phyloP scores from a whole-genome alignment of 139 green algal species.

The Raphidocelis subcapitata region DNA sequence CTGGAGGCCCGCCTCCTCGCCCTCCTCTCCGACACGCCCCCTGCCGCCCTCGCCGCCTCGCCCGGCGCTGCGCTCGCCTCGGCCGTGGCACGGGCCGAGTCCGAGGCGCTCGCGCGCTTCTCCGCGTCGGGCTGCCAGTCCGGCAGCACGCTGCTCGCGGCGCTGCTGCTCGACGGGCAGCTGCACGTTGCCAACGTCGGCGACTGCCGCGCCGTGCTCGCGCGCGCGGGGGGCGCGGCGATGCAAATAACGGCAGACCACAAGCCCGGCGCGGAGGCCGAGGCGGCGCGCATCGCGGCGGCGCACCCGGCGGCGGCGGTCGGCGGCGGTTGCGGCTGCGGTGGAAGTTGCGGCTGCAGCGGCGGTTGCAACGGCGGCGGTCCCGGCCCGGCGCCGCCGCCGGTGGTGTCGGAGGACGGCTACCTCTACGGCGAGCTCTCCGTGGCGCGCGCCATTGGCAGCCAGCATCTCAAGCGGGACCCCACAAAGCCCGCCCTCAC shows the following conservation, averaged over 20 bases:
- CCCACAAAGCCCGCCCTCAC: not conserved
- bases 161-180: slow-evolving; percentile 20
- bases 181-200: slow-evolving; percentile 39
- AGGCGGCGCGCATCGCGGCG: not conserved
- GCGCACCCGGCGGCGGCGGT: too few species aligned
- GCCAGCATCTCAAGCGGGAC: not conserved
- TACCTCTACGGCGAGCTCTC: slow-evolving; percentile 19
- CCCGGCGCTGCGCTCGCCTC: too few species aligned
- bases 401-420: slow-evolving; percentile 1
- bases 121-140: not conserved
- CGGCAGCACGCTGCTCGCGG: slow-evolving; percentile 29
- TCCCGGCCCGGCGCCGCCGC: too few species aligned
- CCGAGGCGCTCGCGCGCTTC: too few species aligned
- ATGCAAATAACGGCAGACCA: slow-evolving; percentile 24
- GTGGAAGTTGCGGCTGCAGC: too few species aligned
- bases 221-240: not conserved
- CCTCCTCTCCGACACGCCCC: too few species aligned
- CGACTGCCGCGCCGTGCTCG: slow-evolving; percentile 39
- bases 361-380: too few species aligned
- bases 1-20: too few species aligned
- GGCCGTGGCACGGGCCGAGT: not conserved
- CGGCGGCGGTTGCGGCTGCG: too few species aligned
- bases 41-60: too few species aligned
- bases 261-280: slow-evolving; percentile 9
- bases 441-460: too few species aligned